Evolutionary conservation across 495 filamentous ascomycete species (phyloP).

Genomic region (Polyplosphaeria fusca): DNA sequence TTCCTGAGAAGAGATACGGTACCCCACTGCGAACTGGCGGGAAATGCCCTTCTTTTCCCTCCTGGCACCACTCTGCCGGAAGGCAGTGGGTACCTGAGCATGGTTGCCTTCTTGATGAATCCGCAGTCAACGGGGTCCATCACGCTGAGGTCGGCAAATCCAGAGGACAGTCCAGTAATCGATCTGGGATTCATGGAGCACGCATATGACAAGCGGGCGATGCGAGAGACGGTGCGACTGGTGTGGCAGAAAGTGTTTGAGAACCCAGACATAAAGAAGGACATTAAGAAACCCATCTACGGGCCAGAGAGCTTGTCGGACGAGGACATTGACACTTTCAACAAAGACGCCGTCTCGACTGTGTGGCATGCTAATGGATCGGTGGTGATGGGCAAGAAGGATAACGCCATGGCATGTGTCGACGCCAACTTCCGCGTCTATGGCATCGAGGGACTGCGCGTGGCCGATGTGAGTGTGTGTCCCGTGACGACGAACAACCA

Average conservation of each 20-base stretch:
- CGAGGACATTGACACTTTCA: conserved; percentile 51
- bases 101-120: conserved; percentile 30
- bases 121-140: conserved; percentile 19
- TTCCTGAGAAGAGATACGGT: conserved; percentile 14
- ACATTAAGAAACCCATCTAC: conserved; percentile 44
- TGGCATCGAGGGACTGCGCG: conserved; percentile 29
- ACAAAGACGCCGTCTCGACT: conserved; percentile 6
- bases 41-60: background rate
- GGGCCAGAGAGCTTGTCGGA: conserved; percentile 52
- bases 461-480: conserved; percentile 29
- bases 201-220: conserved; percentile 55
- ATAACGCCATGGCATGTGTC: conserved; percentile 37
- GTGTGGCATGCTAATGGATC: conserved; percentile 30
- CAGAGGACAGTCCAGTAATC: conserved; percentile 24
- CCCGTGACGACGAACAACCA: conserved; percentile 38
- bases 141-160: conserved; percentile 21
- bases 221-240: conserved; percentile 53
- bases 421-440: conserved; percentile 19
- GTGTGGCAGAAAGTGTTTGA: conserved; percentile 44
- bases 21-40: conserved; percentile 17
- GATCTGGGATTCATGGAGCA: conserved; percentile 36
- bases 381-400: conserved; percentile 33
- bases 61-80: conserved; percentile 12
- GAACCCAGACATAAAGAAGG: conserved; percentile 48
- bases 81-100: conserved; percentile 11